phyloP scores from a whole-genome alignment of 257 asterid genomes.

The Ligustrum vulgare region DNA sequence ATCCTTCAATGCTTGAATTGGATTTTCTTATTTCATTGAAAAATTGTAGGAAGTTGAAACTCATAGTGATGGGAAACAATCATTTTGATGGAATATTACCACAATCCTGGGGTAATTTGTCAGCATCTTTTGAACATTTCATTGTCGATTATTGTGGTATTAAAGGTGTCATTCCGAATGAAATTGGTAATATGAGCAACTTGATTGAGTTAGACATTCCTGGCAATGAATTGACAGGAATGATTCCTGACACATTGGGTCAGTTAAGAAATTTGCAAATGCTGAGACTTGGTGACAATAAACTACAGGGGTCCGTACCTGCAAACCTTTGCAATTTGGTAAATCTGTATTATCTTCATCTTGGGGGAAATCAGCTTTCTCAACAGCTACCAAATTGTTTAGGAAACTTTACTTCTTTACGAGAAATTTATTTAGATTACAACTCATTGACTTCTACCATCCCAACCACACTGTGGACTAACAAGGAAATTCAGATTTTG shows the following conservation, averaged over 20 bases:
- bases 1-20: slow-evolving; percentile 6
- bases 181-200: no score
- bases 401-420: not conserved
- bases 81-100: slow-evolving; percentile 23
- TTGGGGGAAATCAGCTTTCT: not conserved
- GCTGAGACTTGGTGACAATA: not conserved
- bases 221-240: no score
- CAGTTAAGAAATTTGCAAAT: no score
- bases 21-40: slow-evolving; percentile 17
- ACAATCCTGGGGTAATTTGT: slow-evolving; percentile 19
- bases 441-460: not conserved
- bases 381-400: not conserved
- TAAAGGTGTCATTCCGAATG: not conserved
- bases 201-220: no score
- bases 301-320: not conserved
- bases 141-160: not conserved
- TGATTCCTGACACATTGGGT: no score
- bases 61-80: not conserved
- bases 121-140: slow-evolving; percentile 5
- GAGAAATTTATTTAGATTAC: not conserved
- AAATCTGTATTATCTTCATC: no score
- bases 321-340: not conserved
- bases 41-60: slow-evolving; percentile 8
- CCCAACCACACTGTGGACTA: slow-evolving; percentile 15
- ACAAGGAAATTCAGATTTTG: not conserved